phyloP scores from a whole-genome alignment of 352 stramenopile genomes.

The Globisporangium nagaii region DNA sequence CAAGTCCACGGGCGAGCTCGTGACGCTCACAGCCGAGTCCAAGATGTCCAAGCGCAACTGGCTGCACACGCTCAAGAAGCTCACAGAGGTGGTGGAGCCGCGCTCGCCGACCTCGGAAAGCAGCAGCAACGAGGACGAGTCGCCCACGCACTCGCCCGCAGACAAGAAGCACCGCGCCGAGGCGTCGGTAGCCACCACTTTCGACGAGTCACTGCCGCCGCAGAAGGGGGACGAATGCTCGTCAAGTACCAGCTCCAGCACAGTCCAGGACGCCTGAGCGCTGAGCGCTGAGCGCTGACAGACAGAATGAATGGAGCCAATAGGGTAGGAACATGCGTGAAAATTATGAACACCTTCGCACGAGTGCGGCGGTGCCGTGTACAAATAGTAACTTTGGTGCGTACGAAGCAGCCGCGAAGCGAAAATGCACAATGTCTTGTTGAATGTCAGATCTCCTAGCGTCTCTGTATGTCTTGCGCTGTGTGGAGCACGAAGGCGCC shows the following conservation, averaged over 20 bases:
- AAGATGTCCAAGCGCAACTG: constrained; percentile 14
- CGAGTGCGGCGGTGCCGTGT: too few relatives aligned
- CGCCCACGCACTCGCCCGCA: not conserved
- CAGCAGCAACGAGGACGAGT: not conserved
- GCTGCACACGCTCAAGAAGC: constrained; percentile 14
- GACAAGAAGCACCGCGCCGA: constrained; percentile 5
- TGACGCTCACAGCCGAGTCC: constrained; percentile 15
- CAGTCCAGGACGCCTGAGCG: too few relatives aligned
- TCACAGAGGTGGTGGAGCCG: constrained; percentile 9
- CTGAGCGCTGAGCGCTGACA: too few relatives aligned
- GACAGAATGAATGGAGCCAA: too few relatives aligned
- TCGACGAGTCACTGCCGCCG: not conserved
- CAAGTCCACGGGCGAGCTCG: constrained; percentile 53
- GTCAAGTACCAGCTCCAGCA: not conserved
- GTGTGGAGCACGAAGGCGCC: not conserved
- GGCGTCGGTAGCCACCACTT: not conserved
- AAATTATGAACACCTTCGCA: too few relatives aligned
- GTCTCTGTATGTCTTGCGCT: not conserved
- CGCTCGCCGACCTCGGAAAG: not conserved
- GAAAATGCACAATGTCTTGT: not conserved
- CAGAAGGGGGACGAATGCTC: not conserved
- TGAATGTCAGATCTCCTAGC: not conserved
- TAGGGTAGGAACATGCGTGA: too few relatives aligned
- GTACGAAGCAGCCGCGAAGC: not conserved
- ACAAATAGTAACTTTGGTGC: not conserved